A percentile compares a stretch with the other conserved stretches of the same genome.
Evolutionary conservation across 176 grass and related monocot genomes (phyloP).

Genomic region (Oryza punctata): DNA sequence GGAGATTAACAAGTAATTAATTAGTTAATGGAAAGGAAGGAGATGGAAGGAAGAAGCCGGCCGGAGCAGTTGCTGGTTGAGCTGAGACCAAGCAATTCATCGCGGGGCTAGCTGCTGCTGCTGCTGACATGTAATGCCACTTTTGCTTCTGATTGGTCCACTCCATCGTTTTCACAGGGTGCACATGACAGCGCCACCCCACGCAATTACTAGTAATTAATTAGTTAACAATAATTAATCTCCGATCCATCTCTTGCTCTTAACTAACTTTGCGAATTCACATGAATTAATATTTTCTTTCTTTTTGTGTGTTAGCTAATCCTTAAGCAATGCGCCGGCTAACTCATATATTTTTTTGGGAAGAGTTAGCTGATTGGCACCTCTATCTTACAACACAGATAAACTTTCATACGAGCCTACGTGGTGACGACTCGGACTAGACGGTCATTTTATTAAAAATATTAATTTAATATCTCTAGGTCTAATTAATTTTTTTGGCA

Average conservation of each 20-base stretch:
- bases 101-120: not conserved
- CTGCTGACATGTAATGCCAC: constrained; percentile 18
- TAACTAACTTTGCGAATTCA: not conserved
- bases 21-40: not conserved
- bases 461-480: not conserved
- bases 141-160: constrained; percentile 22
- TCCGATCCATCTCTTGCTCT: not conserved
- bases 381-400: not conserved
- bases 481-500: not conserved
- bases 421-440: not conserved
- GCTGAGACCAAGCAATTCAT: constrained; percentile 22
- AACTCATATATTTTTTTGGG: not conserved
- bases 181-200: constrained; percentile 42
- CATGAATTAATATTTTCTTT: not conserved
- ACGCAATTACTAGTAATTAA: not conserved
- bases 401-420: not conserved
- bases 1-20: not conserved
- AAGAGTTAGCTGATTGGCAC: not conserved
- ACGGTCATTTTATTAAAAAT: not conserved
- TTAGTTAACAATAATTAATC: not conserved
- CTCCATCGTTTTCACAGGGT: constrained; percentile 28
- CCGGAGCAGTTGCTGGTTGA: constrained; percentile 38
- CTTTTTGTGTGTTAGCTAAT: not conserved
- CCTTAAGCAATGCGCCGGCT: not conserved
- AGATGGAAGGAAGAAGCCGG: not conserved